Percentiles rank a stretch among this genome's conserved stretches.
Evolutionary conservation across 2,329 filamentous ascomycete species (phyloP).

Genomic region (Paecilomyces sp.): DNA sequence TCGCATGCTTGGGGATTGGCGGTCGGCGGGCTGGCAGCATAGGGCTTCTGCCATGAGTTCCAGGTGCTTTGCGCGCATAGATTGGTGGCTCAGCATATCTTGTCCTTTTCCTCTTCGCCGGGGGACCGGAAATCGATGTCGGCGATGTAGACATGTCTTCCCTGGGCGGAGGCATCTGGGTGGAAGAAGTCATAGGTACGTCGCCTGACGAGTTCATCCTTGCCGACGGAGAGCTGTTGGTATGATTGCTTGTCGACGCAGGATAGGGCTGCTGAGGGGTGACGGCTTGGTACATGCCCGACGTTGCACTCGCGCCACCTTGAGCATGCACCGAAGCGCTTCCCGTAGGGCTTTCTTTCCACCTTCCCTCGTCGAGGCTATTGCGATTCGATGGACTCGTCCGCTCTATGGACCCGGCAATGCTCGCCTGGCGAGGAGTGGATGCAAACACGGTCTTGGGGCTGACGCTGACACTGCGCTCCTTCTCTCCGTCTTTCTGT

Average conservation of each 20-base stretch:
- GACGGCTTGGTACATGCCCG: constrained; percentile 3
- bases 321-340: constrained; percentile 8
- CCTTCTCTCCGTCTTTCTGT: constrained; percentile 51
- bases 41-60: constrained; percentile 34
- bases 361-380: constrained; percentile 20
- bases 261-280: constrained; percentile 8
- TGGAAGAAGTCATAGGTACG: background rate
- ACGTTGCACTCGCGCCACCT: constrained; percentile 7
- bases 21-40: constrained; percentile 30
- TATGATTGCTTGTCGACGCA: constrained; percentile 10
- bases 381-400: constrained; percentile 14
- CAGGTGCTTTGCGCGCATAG: constrained; percentile 39
- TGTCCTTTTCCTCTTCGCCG: constrained; percentile 42
- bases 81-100: constrained; percentile 49
- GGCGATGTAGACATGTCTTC: constrained; percentile 16
- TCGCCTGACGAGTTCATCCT: constrained; percentile 11
- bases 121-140: constrained; percentile 17
- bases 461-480: constrained; percentile 67
- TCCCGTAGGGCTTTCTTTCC: constrained; percentile 19
- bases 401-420: constrained; percentile 18
- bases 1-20: constrained; percentile 24
- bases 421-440: constrained; percentile 21
- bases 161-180: constrained; percentile 11
- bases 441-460: constrained; percentile 55
- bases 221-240: constrained; percentile 23